These are phyloP conservation scores for Hypoxylon sp. DNA, from an alignment of 2,329 filamentous ascomycete species.

Conservation along the genomic window DNA sequence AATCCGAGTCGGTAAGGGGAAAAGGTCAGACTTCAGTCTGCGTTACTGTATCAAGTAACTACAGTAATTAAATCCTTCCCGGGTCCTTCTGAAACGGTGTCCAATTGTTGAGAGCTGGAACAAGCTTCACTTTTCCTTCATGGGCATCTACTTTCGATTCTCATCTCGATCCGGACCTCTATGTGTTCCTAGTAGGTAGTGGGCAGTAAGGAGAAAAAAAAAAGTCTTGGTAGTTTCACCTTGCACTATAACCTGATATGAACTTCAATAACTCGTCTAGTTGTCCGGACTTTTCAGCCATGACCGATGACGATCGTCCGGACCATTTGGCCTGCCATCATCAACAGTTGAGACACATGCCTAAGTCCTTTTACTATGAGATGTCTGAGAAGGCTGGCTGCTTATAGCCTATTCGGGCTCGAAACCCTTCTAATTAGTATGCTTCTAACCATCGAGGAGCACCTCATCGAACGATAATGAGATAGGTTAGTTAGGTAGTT, in stretches of 20 bases:
- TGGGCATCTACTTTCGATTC: conserved; percentile 17
- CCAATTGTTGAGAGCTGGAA: conserved; percentile 29
- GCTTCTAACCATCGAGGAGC: conserved; percentile 2
- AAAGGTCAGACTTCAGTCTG: conserved; percentile 23
- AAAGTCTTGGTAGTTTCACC: conserved; percentile 39
- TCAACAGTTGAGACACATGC: conserved; percentile 16
- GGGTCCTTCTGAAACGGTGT: conserved; percentile 27
- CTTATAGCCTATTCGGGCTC: conserved; percentile 15
- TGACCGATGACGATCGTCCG: conserved; percentile 26
- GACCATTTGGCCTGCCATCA: conserved; percentile 18
- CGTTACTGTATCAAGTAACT: conserved; percentile 40
- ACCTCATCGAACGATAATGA: conserved; percentile 4
- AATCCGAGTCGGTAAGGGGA: conserved; percentile 34
- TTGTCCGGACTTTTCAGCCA: conserved; percentile 39
- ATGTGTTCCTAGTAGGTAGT: conserved; percentile 13
- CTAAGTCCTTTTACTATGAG: conserved; percentile 9
- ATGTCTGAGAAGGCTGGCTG: not conserved
- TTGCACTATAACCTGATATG: conserved; percentile 38
- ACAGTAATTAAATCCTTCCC: conserved; percentile 39
- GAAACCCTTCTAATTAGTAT: conserved; percentile 18
- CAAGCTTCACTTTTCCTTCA: conserved; percentile 24
- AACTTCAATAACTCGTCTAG: conserved; percentile 28
- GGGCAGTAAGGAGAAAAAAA: not conserved
- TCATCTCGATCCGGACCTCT: conserved; percentile 26
- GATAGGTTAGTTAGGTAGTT: conserved; percentile 1